Conservation (phyloP, 1,139 yeast species). For the Nakaseomyces sp. region DNA sequence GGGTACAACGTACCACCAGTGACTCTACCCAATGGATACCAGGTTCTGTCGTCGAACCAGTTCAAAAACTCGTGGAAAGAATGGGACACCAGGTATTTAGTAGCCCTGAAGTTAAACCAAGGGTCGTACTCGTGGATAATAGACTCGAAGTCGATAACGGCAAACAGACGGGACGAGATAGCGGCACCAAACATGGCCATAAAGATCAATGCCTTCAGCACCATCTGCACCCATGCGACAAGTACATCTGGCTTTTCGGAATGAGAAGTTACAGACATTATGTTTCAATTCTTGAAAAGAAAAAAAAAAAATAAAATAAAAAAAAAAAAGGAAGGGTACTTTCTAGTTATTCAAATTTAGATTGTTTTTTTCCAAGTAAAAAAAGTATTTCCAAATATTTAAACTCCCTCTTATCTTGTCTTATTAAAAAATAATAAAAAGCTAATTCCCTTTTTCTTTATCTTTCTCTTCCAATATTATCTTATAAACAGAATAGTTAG, state of each 20-base stretch:
- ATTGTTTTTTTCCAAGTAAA: too few relatives aligned
- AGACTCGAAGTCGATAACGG: constrained; percentile 82
- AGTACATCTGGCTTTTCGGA: not conserved
- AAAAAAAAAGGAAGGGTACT: too few relatives aligned
- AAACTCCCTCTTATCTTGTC: too few relatives aligned
- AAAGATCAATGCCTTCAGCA: constrained; percentile 57
- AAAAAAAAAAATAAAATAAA: too few relatives aligned
- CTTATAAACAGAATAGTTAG: too few relatives aligned
- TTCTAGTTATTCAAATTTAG: too few relatives aligned
- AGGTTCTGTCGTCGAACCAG: constrained; percentile 98
- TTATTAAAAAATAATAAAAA: too few relatives aligned
- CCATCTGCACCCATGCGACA: constrained; percentile 20
- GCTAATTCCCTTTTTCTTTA: too few relatives aligned
- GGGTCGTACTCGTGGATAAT: constrained; percentile 99
- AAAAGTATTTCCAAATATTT: too few relatives aligned
- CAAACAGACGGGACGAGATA: constrained; percentile 72
- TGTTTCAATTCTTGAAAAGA: too few relatives aligned
- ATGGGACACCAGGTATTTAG: constrained; percentile 76
- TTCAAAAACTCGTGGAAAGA: constrained; percentile 86
- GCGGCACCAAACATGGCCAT: constrained; percentile 82
- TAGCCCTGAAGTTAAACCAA: constrained; percentile 96
- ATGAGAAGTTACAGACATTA: not conserved
- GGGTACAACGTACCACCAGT: constrained; percentile 99
- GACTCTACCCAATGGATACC: constrained; percentile 98
- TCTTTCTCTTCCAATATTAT: too few relatives aligned